A percentile compares a stretch with the other conserved stretches of the same genome.
Evolutionary conservation across 2,329 filamentous ascomycete species (phyloP).

Genomic region (Sclerotinia sclerotiorum): DNA sequence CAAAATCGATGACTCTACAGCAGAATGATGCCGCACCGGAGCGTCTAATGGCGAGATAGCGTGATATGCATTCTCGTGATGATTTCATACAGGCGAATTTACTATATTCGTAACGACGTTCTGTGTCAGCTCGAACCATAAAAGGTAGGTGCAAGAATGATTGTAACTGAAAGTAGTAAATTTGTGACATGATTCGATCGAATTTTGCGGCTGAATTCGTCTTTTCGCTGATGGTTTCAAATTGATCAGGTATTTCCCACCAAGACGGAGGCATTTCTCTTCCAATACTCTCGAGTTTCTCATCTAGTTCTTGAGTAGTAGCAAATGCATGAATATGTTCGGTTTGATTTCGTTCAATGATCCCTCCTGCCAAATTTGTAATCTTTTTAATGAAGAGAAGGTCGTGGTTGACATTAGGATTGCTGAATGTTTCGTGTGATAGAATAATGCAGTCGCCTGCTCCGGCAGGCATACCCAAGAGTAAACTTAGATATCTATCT

Average conservation of each 20-base stretch:
- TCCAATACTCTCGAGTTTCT: conserved; percentile 34
- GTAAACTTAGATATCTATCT: conserved; percentile 48
- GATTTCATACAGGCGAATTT: conserved; percentile 39
- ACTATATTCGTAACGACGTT: conserved; percentile 39
- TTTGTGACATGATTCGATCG: conserved; percentile 36
- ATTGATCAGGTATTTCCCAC: conserved; percentile 35
- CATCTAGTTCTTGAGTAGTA: conserved; percentile 39
- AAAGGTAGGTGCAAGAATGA: conserved; percentile 38
- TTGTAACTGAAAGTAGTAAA: conserved; percentile 39
- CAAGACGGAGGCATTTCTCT: conserved; percentile 36
- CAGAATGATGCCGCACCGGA: conserved; percentile 32
- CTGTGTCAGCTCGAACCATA: conserved; percentile 39
- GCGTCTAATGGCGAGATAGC: conserved; percentile 34
- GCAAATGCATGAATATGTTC: conserved; percentile 34
- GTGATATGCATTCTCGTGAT: conserved; percentile 35
- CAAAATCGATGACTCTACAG: conserved; percentile 39
- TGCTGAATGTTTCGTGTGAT: conserved; percentile 35
- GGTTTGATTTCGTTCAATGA: conserved; percentile 38
- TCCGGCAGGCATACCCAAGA: conserved; percentile 36
- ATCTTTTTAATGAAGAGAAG: conserved; percentile 33
- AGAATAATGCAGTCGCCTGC: conserved; percentile 27
- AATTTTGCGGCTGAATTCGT: conserved; percentile 25
- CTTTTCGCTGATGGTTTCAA: conserved; percentile 20
- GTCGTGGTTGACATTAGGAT: conserved; percentile 31
- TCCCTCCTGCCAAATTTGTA: conserved; percentile 30